Evolutionary conservation across 1,139 yeast genomes (phyloP).

Genomic region (Nakaseomyces uthaithaninus): DNA sequence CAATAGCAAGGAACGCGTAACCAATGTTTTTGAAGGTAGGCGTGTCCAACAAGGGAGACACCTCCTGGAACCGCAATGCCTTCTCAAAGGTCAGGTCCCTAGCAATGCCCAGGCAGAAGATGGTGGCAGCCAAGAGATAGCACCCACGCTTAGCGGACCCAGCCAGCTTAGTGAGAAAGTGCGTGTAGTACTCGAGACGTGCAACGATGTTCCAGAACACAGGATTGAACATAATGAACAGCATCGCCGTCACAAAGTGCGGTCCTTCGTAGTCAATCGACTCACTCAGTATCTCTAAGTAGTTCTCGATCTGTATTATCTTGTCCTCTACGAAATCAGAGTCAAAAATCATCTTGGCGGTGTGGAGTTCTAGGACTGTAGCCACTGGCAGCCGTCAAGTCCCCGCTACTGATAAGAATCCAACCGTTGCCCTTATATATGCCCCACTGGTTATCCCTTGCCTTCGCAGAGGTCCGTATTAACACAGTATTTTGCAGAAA

Average conservation of each 20-base stretch:
- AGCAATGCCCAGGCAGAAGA: constrained; percentile 73
- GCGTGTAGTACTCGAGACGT: constrained; percentile 70
- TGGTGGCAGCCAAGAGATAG: constrained; percentile 70
- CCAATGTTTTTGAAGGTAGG: constrained; percentile 40
- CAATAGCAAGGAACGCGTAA: constrained; percentile 45
- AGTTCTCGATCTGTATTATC: background rate
- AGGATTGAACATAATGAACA: constrained; percentile 71
- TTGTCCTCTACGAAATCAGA: constrained; percentile 4
- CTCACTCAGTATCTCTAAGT: background rate
- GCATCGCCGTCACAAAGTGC: background rate
- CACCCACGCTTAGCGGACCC: constrained; percentile 72
- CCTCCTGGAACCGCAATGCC: constrained; percentile 54
- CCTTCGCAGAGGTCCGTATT: no score
- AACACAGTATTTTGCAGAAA: no score
- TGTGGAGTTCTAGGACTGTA: no score
- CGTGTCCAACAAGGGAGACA: constrained; percentile 38
- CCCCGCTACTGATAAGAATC: no score
- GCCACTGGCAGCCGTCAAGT: no score
- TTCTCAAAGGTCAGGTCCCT: constrained; percentile 70
- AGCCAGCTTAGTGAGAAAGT: constrained; percentile 61
- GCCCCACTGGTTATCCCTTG: no score
- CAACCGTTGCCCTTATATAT: no score
- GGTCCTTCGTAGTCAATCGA: constrained; percentile 4
- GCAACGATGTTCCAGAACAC: constrained; percentile 93
- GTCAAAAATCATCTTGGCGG: background rate